Conservation (phyloP, 2,329 filamentous ascomycete species). For the Moelleriella libera region DNA sequence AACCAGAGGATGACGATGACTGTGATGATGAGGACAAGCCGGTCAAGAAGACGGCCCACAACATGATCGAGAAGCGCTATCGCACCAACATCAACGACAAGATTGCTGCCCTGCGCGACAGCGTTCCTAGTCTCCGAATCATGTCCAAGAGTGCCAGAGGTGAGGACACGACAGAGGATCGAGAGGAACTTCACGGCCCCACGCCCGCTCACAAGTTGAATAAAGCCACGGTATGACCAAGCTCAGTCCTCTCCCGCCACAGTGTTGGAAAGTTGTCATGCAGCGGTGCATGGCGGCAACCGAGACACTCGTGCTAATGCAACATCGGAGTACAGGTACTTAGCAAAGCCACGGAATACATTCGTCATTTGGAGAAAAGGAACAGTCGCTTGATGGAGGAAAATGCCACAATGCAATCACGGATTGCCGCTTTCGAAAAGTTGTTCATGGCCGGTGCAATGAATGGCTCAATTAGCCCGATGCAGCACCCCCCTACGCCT, state of each 20-base stretch:
- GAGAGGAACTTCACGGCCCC: constrained; percentile 60
- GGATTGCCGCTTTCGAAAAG: constrained; percentile 63
- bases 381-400: constrained; percentile 74
- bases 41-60: constrained; percentile 86
- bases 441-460: constrained; percentile 68
- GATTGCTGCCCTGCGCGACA: constrained; percentile 82
- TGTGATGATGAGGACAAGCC: constrained; percentile 40
- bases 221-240: constrained; percentile 65
- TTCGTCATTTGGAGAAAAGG: constrained; percentile 81
- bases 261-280: too few relatives aligned
- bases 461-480: constrained; percentile 40
- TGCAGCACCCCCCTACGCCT: constrained; percentile 39
- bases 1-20: constrained; percentile 37
- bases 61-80: constrained; percentile 97
- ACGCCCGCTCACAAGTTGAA: constrained; percentile 88
- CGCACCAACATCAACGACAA: constrained; percentile 95
- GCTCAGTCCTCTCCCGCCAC: too few relatives aligned
- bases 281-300: too few relatives aligned
- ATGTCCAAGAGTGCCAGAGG: constrained; percentile 60
- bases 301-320: too few relatives aligned
- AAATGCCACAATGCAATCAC: constrained; percentile 62
- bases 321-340: constrained; percentile 41
- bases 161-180: constrained; percentile 57
- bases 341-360: constrained; percentile 93
- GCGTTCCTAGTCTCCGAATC: constrained; percentile 77